Evolutionary conservation across 129 eudicot genomes (phyloP).

Genomic region (Chrysanthemum makinoi): DNA sequence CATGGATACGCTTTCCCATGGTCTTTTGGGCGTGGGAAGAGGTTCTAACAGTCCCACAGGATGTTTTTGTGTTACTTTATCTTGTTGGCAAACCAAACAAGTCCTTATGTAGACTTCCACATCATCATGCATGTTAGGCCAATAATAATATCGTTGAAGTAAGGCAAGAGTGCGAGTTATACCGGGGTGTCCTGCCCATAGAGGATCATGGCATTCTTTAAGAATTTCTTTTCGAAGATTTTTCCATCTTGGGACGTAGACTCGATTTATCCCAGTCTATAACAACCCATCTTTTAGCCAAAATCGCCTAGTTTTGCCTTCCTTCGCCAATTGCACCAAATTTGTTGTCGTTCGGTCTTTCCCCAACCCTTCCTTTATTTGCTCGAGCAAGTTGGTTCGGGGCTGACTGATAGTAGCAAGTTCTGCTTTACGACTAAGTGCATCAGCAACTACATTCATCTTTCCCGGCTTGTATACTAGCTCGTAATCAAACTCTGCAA

Average conservation of each 20-base stretch:
- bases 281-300: not conserved
- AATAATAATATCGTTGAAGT: not conserved
- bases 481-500: constrained; percentile 7
- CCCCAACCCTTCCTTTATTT: not conserved
- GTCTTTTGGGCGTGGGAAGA: not conserved
- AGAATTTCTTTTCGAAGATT: not conserved
- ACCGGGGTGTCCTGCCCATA: not conserved
- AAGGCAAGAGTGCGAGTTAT: not conserved
- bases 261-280: not conserved
- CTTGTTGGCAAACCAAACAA: not conserved
- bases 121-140: not conserved
- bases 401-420: not conserved
- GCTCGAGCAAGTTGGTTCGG: not conserved
- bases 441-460: constrained; percentile 15
- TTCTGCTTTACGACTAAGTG: constrained; percentile 3
- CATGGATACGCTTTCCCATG: not conserved
- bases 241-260: not conserved
- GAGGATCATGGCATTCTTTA: not conserved
- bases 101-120: not conserved
- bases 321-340: not conserved
- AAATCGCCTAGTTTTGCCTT: not conserved
- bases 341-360: not conserved
- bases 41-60: not conserved
- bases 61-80: not conserved
- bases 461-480: constrained; percentile 14